These are phyloP conservation scores for Kuraishia hungarica DNA, from an alignment of 805 yeast genomes.

Conservation along the genomic window DNA sequence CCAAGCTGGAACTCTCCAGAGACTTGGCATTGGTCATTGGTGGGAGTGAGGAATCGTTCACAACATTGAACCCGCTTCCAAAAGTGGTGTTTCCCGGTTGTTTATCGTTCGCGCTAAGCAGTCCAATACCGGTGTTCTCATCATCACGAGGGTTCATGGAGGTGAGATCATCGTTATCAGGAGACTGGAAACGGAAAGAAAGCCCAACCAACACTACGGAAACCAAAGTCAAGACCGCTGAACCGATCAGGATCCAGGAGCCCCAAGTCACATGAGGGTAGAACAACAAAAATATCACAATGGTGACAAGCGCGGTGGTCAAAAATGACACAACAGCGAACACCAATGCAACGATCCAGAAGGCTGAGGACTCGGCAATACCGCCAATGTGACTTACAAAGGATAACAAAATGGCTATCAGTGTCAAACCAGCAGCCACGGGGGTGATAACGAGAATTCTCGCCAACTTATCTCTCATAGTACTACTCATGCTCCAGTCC, in stretches of 20 bases:
- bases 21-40: neutral
- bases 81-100: neutral
- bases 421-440: conserved; percentile 55
- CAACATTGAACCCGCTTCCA: neutral
- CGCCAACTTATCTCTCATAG: conserved; percentile 42
- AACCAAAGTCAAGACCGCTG: conserved; percentile 48
- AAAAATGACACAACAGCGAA: conserved; percentile 42
- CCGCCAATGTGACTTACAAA: conserved; percentile 21
- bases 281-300: conserved; percentile 49
- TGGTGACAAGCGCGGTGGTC: conserved; percentile 43
- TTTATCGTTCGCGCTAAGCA: neutral
- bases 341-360: conserved; percentile 34
- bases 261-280: conserved; percentile 63
- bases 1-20: conserved; percentile 6
- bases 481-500: conserved; percentile 40
- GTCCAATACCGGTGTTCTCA: neutral
- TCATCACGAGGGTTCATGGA: conserved; percentile 7
- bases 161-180: conserved; percentile 7
- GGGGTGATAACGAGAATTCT: conserved; percentile 54
- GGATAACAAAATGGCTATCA: conserved; percentile 32
- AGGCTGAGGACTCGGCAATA: conserved; percentile 11
- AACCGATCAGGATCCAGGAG: conserved; percentile 64
- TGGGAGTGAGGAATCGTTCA: neutral
- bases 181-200: neutral
- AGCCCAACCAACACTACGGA: conserved; percentile 35